Conservation (phyloP, 2,329 filamentous ascomycete species). For the Leptosphaerulina australis region DNA sequence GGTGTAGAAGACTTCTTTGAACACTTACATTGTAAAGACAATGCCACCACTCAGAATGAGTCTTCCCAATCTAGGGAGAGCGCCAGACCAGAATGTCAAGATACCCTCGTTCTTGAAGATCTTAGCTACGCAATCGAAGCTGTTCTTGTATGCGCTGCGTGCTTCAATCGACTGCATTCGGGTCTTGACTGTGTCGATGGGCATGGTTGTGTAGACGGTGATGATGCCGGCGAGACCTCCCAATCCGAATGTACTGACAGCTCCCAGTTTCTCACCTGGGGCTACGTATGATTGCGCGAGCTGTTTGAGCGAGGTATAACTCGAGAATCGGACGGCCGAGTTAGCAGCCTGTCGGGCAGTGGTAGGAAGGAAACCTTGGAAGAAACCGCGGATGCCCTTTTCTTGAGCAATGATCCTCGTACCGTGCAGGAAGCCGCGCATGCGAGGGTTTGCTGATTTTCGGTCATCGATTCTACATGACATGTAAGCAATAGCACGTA, state of each 20-base stretch:
- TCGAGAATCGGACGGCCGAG: constrained; percentile 86
- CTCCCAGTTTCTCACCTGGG: constrained; percentile 92
- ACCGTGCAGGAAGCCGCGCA: constrained; percentile 91
- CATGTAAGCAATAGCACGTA: constrained; percentile 2
- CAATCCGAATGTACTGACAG: constrained; percentile 85
- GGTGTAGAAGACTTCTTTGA: constrained; percentile 16
- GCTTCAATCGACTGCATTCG: constrained; percentile 96
- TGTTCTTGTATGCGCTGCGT: constrained; percentile 80
- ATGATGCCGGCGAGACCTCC: constrained; percentile 88
- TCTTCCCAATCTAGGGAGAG: constrained; percentile 80
- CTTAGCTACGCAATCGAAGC: constrained; percentile 76
- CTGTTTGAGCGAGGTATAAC: constrained; percentile 89
- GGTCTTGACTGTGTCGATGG: constrained; percentile 93
- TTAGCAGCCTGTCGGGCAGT: constrained; percentile 95
- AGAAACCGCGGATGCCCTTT: constrained; percentile 87
- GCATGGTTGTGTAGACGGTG: constrained; percentile 76
- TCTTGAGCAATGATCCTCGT: constrained; percentile 86
- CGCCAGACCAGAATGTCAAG: constrained; percentile 91
- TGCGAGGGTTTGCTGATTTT: constrained; percentile 81
- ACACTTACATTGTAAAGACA: constrained; percentile 84
- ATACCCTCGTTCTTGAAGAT: constrained; percentile 91
- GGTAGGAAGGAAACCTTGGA: constrained; percentile 95
- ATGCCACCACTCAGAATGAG: constrained; percentile 93
- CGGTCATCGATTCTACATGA: constrained; percentile 82
- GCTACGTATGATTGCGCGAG: constrained; percentile 89